Base-by-base conservation (phyloP, 192 early-diverging fungal species). In the Entomortierella chlamydospora region DNA sequence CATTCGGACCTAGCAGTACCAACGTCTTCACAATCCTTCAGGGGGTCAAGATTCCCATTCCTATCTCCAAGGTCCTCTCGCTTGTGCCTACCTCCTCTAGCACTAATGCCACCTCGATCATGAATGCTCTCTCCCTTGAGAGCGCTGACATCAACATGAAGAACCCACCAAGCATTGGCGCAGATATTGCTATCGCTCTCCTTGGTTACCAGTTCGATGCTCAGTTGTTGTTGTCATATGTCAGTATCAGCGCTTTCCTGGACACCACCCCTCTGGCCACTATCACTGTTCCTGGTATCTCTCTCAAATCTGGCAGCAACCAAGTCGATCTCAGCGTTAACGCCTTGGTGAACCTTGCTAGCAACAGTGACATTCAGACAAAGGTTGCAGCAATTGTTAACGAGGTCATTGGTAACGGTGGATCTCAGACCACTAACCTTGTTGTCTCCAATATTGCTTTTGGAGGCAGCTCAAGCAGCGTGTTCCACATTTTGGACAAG, bases 401-500 rank as follows among this genome's bases (percentile, higher is more conserved):
- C 18, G 61, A 79, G 76, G 23, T 79, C 43, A 70, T 79, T 57
- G 68, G 68, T 43, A 53, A 39, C 28, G 63, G 76, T 15, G 55
- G 49, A 7, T 17, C 57, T 28, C 61, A 70, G 50, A 61, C 58
- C 28, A 66, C 64, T 22, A 79, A 79, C 62, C 26, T 79, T 57
- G 68, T 79, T 4, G 76, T 79, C 61, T 79, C 76, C 41, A 79
- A 79, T 26, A 65, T 79, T 43, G 76, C 76, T 13, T 79, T 79
- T 30, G 76, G 76, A 43, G 68, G 68, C 42, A 60, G 47, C 30
- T 56, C 68, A 10, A 33, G 68, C 13, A 70, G 31, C 10, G 50
- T 54, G 0, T 74, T 74, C 72, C 64, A 67, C 25, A 74, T 74
- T 34, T 29, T 74, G 28, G 64, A 74, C 17, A 66, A 67, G 58